These are phyloP conservation scores for Aspergillus unguis DNA, from an alignment of 2,329 filamentous ascomycete genomes.

Conservation along the genomic window DNA sequence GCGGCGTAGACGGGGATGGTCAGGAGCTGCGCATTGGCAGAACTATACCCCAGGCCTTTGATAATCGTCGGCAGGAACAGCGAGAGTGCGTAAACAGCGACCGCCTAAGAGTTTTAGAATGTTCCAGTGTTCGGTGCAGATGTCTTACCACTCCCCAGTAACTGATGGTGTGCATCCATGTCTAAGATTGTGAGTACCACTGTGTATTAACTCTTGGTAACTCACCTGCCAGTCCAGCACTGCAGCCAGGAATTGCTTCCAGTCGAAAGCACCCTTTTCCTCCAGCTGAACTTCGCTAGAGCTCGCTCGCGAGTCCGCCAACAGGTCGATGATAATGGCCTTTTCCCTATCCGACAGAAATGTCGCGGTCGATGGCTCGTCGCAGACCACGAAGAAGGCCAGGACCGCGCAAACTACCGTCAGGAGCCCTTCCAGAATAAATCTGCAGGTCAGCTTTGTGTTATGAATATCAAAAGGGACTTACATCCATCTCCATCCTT, in stretches of 20 bases:
- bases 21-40: conserved; percentile 39
- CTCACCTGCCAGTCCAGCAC: conserved; percentile 43
- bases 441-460: not conserved
- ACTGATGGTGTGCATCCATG: not conserved
- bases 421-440: conserved; percentile 49
- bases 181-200: not conserved
- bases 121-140: not conserved
- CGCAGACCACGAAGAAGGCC: conserved; percentile 45
- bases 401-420: conserved; percentile 43
- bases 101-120: not conserved
- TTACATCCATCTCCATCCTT: conserved; percentile 51
- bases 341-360: conserved; percentile 43
- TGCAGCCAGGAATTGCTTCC: conserved; percentile 38
- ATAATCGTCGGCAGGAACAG: conserved; percentile 42
- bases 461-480: not conserved
- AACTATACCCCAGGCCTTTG: conserved; percentile 39
- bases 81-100: conserved; percentile 31
- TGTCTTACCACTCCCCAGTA: not conserved
- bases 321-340: conserved; percentile 26
- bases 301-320: conserved; percentile 30
- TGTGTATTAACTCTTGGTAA: not conserved
- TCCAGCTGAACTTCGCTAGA: conserved; percentile 21
- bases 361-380: conserved; percentile 43
- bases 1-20: conserved; percentile 42
- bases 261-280: conserved; percentile 24